Evolutionary conservation across 163 green algal genomes (phyloP).

Genomic region (Volvox carteri): DNA sequence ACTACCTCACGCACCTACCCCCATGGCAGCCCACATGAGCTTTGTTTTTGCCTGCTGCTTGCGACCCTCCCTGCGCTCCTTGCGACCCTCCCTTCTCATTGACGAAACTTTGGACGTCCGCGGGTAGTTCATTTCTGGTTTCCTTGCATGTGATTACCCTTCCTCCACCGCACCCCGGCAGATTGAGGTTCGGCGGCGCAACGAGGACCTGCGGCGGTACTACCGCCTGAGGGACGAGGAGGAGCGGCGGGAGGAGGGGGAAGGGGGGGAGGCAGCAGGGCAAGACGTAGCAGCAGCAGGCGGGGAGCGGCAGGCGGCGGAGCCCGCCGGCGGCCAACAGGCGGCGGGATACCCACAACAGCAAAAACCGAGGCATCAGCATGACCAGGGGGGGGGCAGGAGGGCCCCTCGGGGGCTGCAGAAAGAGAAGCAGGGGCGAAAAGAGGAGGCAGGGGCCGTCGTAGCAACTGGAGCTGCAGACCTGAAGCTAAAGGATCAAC

Average conservation of each 20-base stretch:
- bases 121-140: neutral
- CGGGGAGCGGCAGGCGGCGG: neutral
- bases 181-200: conserved; percentile 60
- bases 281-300: no score
- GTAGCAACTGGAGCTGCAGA: neutral
- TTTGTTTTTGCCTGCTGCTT: no score
- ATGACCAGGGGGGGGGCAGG: no score
- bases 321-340: neutral
- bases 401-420: no score
- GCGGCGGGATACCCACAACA: no score
- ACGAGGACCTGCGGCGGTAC: conserved; percentile 82
- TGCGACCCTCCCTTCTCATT: no score
- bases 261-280: conserved; percentile 1
- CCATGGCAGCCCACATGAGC: neutral
- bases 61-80: no score
- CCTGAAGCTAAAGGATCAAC: neutral
- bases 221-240: conserved; percentile 81
- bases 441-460: neutral
- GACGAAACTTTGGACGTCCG: no score
- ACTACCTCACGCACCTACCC: no score
- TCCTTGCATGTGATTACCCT: neutral
- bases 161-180: no score
- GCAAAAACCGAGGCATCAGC: no score
- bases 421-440: conserved; percentile 7
- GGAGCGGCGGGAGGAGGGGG: conserved; percentile 38